Base-by-base conservation (phyloP, 192 early-diverging fungal species). In the Haplosporangium gracile region DNA sequence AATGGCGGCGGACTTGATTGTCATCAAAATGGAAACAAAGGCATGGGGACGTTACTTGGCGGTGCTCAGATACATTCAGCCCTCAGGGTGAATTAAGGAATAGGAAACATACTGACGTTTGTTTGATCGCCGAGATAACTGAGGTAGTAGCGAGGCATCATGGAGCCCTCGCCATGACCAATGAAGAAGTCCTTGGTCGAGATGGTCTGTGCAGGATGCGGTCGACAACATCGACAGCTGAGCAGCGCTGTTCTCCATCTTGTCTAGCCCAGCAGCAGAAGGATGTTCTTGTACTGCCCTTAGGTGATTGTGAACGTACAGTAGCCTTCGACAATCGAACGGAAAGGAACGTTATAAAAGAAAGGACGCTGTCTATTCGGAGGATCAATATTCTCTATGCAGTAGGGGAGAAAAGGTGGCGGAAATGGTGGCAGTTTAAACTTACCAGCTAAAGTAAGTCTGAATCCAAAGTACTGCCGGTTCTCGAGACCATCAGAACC, bases 261-360 rank as follows among this genome's bases (percentile, higher is more conserved):
- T 74, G 75, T 77, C 79, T 6, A 87, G 70, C 16, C 79, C 76
- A 15, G 75, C 85, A 87, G 5, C 20, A 80, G 13, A 39, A 74
- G 69, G 42, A 76, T 72, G 26, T 74, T 70, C 18, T 71, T 65
- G 20, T 76, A 20, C 16, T 74, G 20, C 26, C 78, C 83, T n/a
- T 88, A 88, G 24, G 85, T 88, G 34, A 79, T 65, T 18, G 80
- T 70, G 69, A 53, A 88, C 26, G 63, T 65, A 26, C 85, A 82
- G 80, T 82, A 88, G 16, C 77, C 85, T 22, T 16, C 34, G 29
- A 49, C 29, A 16, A 47, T 15, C 15, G 18, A 49, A 20, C 20
- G 16, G 16, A 49, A 20, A 13, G 9, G 1, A 45, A 11, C 9
- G 1, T 0, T 8, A 9, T 13, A 45, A 11, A 45, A 45, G 11